phyloP scores from a whole-genome alignment of 805 yeast genomes.

The Candida sphagnicola region DNA sequence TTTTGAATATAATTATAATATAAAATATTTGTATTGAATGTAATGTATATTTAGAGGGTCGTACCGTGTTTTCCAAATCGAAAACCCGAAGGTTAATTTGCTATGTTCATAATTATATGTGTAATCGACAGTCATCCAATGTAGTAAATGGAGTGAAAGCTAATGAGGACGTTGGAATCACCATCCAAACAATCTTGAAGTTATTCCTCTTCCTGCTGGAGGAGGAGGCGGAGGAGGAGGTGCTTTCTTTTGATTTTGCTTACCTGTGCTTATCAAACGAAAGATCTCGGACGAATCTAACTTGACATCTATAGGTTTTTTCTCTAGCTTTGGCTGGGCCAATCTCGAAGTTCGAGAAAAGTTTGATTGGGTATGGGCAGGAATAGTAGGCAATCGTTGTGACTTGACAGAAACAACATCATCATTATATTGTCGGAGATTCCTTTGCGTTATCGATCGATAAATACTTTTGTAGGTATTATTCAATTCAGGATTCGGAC shows the following conservation, averaged over 20 bases:
- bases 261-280: constrained; percentile 9
- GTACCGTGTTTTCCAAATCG: no score
- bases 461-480: constrained; percentile 32
- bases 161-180: constrained; percentile 8
- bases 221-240: neutral
- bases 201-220: constrained; percentile 13
- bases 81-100: no score
- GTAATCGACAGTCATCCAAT: no score
- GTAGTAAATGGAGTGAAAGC: no score
- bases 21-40: neutral
- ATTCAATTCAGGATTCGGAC: constrained; percentile 19
- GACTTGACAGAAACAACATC: constrained; percentile 13
- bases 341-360: constrained; percentile 1
- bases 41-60: no score
- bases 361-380: constrained; percentile 6
- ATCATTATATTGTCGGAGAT: constrained; percentile 14
- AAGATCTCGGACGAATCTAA: constrained; percentile 12
- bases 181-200: constrained; percentile 39
- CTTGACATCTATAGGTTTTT: constrained; percentile 4
- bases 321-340: neutral
- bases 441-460: constrained; percentile 32
- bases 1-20: constrained; percentile 1
- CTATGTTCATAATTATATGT: no score
- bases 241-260: neutral
- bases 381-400: constrained; percentile 13